Percentiles rank a stretch among this genome's conserved stretches.
Evolutionary conservation across 2,329 filamentous ascomycete species (phyloP).

Genomic region (Aspergillus amoenus): DNA sequence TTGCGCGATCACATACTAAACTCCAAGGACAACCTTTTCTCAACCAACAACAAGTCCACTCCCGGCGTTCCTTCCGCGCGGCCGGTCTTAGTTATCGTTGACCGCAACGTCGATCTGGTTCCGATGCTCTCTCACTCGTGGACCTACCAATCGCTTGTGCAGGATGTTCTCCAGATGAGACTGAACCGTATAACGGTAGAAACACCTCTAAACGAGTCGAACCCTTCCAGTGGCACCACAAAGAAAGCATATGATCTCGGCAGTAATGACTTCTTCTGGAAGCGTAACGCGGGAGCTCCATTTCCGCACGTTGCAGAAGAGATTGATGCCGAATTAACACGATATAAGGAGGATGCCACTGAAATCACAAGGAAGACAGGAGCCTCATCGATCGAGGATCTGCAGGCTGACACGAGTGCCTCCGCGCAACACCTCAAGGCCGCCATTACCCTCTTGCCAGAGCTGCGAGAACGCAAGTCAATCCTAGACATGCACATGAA

Average conservation of each 20-base stretch:
- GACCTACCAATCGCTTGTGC: slow-evolving; percentile 84
- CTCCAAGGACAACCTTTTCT: slow-evolving; percentile 97
- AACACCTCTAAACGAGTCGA: slow-evolving; percentile 73
- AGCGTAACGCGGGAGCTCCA: slow-evolving; percentile 82
- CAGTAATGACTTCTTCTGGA: slow-evolving; percentile 94
- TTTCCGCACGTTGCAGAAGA: slow-evolving; percentile 97
- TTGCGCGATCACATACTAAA: slow-evolving; percentile 95
- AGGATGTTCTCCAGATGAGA: slow-evolving; percentile 73
- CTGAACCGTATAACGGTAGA: slow-evolving; percentile 95
- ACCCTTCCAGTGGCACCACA: slow-evolving; percentile 70
- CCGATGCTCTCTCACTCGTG: slow-evolving; percentile 98
- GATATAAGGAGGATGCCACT: slow-evolving; percentile 92
- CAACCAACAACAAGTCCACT: slow-evolving; percentile 60
- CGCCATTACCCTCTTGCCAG: slow-evolving; percentile 87
- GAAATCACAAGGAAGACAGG: slow-evolving; percentile 96
- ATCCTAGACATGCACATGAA: slow-evolving; percentile 99
- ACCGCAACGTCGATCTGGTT: slow-evolving; percentile 91
- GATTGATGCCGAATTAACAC: slow-evolving; percentile 87
- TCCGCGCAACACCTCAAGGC: slow-evolving; percentile 94
- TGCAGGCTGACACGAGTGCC: slow-evolving; percentile 83
- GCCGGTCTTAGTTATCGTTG: slow-evolving; percentile 88
- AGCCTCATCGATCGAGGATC: slow-evolving; percentile 85
- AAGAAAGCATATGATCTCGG: slow-evolving; percentile 91
- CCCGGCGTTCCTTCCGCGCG: slow-evolving; percentile 68
- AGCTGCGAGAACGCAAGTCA: slow-evolving; percentile 89